Percentiles rank a stretch among this genome's conserved stretches.
These are phyloP conservation scores for Phycomyces blakesleeanus DNA, from an alignment of 192 early-diverging fungal genomes.

Conservation along the genomic window DNA sequence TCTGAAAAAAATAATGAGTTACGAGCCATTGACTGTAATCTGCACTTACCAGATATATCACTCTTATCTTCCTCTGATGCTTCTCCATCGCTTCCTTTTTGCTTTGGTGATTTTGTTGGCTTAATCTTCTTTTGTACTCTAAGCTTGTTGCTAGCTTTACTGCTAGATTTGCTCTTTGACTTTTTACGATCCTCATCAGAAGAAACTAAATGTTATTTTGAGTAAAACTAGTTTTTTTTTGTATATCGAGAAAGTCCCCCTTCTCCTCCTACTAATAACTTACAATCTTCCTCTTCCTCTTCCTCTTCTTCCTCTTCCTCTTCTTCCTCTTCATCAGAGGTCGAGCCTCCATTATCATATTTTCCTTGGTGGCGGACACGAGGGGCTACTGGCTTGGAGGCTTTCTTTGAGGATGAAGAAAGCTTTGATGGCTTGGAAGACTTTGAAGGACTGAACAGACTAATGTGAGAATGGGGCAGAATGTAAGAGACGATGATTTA, in stretches of 20 bases:
- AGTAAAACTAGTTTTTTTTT: neutral
- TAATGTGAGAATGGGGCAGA: neutral
- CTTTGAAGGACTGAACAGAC: neutral
- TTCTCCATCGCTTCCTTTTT: conserved; percentile 28
- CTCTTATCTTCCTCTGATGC: conserved; percentile 38
- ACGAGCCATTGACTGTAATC: neutral
- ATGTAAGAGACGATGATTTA: neutral
- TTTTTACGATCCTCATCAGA: conserved; percentile 8
- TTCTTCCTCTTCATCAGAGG: conserved; percentile 19
- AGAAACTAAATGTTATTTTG: neutral
- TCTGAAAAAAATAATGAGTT: conserved; percentile 31
- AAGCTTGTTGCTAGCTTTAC: conserved; percentile 7
- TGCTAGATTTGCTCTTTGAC: conserved; percentile 12
- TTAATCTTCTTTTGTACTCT: conserved; percentile 4
- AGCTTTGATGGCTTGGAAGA: neutral
- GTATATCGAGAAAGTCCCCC: neutral
- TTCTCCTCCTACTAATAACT: neutral
- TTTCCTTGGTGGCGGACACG: neutral
- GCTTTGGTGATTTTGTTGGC: conserved; percentile 2
- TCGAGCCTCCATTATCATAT: neutral
- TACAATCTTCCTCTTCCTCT: conserved; percentile 24
- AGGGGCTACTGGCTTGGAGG: neutral
- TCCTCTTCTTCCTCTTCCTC: conserved; percentile 32
- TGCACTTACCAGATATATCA: conserved; percentile 40
- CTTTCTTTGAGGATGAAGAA: neutral